Evolutionary conservation across 2,329 filamentous ascomycete species (phyloP).

Genomic region (Rugonectria rugulosa): DNA sequence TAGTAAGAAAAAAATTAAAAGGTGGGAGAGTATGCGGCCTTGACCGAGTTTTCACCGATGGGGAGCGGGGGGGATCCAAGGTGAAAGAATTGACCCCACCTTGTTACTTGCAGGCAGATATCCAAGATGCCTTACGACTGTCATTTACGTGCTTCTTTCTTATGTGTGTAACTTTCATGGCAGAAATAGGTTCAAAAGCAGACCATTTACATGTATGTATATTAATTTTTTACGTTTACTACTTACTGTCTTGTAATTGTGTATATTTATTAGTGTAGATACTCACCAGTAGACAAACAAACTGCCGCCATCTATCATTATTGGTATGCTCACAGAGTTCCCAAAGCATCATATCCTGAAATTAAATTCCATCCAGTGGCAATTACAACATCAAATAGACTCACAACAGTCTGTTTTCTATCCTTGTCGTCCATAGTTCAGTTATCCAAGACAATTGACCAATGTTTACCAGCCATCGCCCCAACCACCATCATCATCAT

Average conservation of each 20-base stretch:
- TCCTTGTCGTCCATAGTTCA: background rate
- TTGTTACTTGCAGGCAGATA: background rate
- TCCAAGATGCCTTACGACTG: too few species aligned
- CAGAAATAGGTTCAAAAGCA: background rate
- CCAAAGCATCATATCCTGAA: constrained; percentile 36
- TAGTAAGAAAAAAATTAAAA: constrained; percentile 29
- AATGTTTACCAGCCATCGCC: constrained; percentile 72
- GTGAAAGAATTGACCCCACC: too few species aligned
- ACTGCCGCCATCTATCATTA: constrained; percentile 21
- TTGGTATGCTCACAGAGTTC: too few species aligned
- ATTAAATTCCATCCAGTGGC: constrained; percentile 23
- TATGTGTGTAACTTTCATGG: too few species aligned
- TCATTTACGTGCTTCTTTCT: too few species aligned
- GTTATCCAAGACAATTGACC: background rate
- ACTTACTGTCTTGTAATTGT: too few species aligned
- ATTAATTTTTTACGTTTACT: too few species aligned
- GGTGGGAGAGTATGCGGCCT: constrained; percentile 25
- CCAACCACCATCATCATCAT: constrained; percentile 69
- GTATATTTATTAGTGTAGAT: constrained; percentile 3
- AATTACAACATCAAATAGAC: constrained; percentile 14
- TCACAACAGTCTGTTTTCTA: background rate
- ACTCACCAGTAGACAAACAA: background rate
- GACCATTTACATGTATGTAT: background rate
- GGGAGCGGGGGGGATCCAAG: background rate
- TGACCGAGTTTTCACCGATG: constrained; percentile 22